Evolutionary conservation across 352 stramenopile species (phyloP).

Genomic region (Globisporangium recalcitrans): DNA sequence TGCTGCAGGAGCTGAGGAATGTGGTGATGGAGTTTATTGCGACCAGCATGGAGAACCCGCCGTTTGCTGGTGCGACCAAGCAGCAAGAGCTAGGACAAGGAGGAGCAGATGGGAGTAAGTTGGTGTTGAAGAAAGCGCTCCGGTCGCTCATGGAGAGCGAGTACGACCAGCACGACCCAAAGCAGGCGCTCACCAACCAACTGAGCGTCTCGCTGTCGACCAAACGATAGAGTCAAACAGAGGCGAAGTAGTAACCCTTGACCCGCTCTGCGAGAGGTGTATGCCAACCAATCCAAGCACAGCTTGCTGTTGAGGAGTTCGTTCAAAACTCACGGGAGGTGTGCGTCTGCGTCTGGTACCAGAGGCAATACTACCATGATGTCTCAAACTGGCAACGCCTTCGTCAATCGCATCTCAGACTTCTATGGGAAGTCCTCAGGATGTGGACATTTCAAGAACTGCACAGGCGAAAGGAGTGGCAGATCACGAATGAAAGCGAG

Average conservation of each 20-base stretch:
- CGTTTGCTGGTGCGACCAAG: constrained; percentile 9
- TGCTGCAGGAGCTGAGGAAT: constrained; percentile 46
- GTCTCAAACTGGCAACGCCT: too few species aligned
- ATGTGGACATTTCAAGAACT: too few species aligned
- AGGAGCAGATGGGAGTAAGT: background rate
- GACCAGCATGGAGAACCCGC: constrained; percentile 31
- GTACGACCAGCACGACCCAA: constrained; percentile 43
- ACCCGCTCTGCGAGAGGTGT: too few species aligned
- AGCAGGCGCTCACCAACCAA: constrained; percentile 39
- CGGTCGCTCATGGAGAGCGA: constrained; percentile 37
- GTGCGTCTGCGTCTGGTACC: too few species aligned
- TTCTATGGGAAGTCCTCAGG: too few species aligned
- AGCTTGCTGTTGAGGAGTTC: too few species aligned
- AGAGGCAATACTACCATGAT: too few species aligned
- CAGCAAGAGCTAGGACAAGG: constrained; percentile 7
- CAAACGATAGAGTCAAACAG: background rate
- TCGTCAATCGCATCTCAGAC: too few species aligned
- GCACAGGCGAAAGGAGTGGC: too few species aligned
- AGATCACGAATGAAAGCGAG: too few species aligned
- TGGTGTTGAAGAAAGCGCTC: constrained; percentile 27
- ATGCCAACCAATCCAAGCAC: too few species aligned
- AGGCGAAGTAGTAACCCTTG: background rate
- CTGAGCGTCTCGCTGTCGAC: constrained; percentile 9
- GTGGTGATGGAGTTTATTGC: constrained; percentile 29
- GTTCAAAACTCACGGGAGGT: too few species aligned